Conservation (phyloP, 2,329 filamentous ascomycete genomes). For the Aspergillus quadrilineatus region DNA sequence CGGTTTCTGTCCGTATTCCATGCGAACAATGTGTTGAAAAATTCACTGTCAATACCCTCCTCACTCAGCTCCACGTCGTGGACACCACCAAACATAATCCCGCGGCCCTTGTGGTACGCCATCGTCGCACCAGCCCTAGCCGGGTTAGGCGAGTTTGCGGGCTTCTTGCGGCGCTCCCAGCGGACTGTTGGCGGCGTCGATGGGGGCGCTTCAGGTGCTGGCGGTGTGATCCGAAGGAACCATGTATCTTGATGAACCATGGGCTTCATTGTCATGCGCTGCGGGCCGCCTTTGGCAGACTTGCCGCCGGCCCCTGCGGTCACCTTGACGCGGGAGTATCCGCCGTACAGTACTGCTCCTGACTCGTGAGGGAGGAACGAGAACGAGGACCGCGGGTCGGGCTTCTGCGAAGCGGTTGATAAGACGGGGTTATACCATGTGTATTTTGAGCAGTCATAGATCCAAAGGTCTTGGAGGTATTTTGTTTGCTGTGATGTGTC, state of each 20-base stretch:
- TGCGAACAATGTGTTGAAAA: conserved; percentile 87
- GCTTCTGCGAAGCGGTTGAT: conserved; percentile 77
- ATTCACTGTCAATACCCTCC: conserved; percentile 94
- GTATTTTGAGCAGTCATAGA: conserved; percentile 88
- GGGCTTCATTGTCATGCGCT: conserved; percentile 74
- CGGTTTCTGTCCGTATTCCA: conserved; percentile 96
- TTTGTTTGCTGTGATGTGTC: conserved; percentile 94
- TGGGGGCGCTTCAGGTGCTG: conserved; percentile 63
- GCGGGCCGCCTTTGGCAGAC: conserved; percentile 60
- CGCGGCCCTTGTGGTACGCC: conserved; percentile 88
- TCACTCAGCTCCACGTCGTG: conserved; percentile 89
- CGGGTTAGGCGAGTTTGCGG: conserved; percentile 82
- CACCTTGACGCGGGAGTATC: conserved; percentile 87
- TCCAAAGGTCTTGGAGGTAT: conserved; percentile 90
- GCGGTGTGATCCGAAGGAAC: conserved; percentile 78
- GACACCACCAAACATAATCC: conserved; percentile 90
- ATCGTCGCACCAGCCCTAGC: conserved; percentile 86
- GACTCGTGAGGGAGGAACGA: conserved; percentile 86
- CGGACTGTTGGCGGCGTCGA: conserved; percentile 70
- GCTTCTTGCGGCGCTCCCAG: conserved; percentile 92
- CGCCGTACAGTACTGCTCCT: conserved; percentile 86
- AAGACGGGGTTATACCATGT: conserved; percentile 77
- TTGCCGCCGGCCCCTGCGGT: conserved; percentile 56
- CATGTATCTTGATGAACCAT: conserved; percentile 94
- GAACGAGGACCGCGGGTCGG: conserved; percentile 87